Percentiles rank a stretch among this genome's conserved stretches.
Evolutionary conservation across 306 rosid genomes (phyloP).

Genomic region (Trifolium subterraneum): DNA sequence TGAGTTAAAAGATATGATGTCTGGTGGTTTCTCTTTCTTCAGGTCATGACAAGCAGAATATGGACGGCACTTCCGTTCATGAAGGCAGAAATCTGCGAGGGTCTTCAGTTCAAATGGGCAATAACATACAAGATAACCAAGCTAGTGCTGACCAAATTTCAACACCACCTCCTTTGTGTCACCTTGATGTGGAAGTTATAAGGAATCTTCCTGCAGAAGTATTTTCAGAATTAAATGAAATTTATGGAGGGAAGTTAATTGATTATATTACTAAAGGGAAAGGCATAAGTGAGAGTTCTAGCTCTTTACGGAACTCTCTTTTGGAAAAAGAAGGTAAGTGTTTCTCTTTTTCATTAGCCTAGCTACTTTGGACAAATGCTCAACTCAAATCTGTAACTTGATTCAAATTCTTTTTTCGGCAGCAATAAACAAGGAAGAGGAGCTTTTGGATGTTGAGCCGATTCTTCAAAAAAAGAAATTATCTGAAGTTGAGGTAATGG

Average conservation of each 20-base stretch:
- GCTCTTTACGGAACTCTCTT: constrained; percentile 32
- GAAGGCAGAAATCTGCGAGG: constrained; percentile 43
- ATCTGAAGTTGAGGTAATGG: constrained; percentile 57
- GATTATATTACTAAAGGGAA: constrained; percentile 64
- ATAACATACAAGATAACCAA: constrained; percentile 48
- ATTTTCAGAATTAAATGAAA: constrained; percentile 75
- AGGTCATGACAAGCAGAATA: constrained; percentile 52
- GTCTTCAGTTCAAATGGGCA: constrained; percentile 49
- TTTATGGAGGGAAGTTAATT: constrained; percentile 74
- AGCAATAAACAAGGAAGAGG: constrained; percentile 47
- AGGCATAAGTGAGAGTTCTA: constrained; percentile 46
- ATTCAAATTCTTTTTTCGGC: constrained; percentile 40
- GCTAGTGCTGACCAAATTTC: constrained; percentile 48
- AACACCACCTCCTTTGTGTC: constrained; percentile 70
- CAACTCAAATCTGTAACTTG: constrained; percentile 20
- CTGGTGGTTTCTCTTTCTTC: constrained; percentile 42
- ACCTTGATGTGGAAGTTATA: constrained; percentile 84
- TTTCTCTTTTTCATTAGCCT: constrained; percentile 27
- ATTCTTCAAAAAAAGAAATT: constrained; percentile 40
- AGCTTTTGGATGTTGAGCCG: constrained; percentile 36
- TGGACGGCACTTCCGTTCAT: constrained; percentile 42
- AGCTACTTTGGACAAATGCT: constrained; percentile 26
- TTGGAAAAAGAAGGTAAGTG: constrained; percentile 51
- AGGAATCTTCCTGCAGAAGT: constrained; percentile 85
- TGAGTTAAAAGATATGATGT: constrained; percentile 24